Evolutionary conservation across 2,329 filamentous ascomycete species (phyloP), one percentile per base, ranked within the genome.

Genomic region (Neonectria sp.): DNA sequence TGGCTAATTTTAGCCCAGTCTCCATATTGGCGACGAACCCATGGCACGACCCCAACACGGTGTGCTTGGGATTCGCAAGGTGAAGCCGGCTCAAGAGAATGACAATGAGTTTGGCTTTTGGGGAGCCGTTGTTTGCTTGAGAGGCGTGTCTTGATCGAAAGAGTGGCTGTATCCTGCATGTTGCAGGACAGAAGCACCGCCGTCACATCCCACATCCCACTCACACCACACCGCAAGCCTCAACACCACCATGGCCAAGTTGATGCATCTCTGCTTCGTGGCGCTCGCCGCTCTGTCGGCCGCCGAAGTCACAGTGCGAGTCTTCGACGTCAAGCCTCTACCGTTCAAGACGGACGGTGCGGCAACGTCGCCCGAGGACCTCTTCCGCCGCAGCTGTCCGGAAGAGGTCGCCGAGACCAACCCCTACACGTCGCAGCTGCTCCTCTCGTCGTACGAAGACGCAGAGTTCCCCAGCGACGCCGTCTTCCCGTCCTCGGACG

Each of bases 401-500:
- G 79, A 81, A 40, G 80, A 81, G 70, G 55, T 75, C 1, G 60
- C 64, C 7, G 51, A 67, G 4, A 31, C 53, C 1, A 74, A 73
- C 17, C 69, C 73, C 0, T 75, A 76, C 63, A 65, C 43, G 5
- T 65, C 78, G 0, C 65, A 71, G 31, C 67, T 81, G 1, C 56
- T 81, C 11, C 64, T 78, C 6, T 80, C 80, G 0, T 80, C 77
- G 0, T 79, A 74, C 27, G 63, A 65, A 12, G 35, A 71, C 4
- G 43, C 64, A 15, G 58, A 43, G 0, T 74, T 77, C 11, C 25
- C 63, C 0, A 55, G 69, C 11, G 61, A 63, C 24, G 70, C 60
- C 17, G 48, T 79, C 5, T 80, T 73, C 27, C 71, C 79, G 1
- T 80, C 78, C 1, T 81, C 79, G 0, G 78, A 74, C 64, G 82